Evolutionary conservation across 495 filamentous ascomycete species (phyloP), one percentile per base, ranked within the genome.

Genomic region (Lasiosphaeria ovina): DNA sequence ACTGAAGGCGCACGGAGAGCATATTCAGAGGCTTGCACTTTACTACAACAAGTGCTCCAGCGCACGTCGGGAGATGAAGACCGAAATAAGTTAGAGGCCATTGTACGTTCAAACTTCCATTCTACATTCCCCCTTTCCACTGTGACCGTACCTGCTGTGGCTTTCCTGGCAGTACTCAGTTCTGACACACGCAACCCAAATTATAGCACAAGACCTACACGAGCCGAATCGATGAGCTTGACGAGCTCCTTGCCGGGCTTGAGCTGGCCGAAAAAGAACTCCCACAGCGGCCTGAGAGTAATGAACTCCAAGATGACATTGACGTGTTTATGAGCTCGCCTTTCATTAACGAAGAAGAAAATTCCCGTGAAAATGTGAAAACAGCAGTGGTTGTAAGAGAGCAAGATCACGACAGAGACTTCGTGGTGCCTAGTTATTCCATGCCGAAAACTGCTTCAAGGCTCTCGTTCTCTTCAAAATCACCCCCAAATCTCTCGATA

Each of bases 1-100:
- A 89, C 93, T 64, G 91, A 94, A 70, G 92, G 92, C 32, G 94
- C 94, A 35, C 88, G 94, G 77, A 85, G 91, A 66, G 92, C 94
- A 32, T 98, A 98, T 69, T 81, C 79, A 16, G 95, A 98, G 75
- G 93, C 93, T 5, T 96, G 95, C 66, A 78, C 82, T 31, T 75
- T 98, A 63, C 76, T 98, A 33, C 87, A 91, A 64, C 82, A 91
- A 63, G 93, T 97, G n/a, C 89, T 98, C 84, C 70, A 83, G 35
- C 84, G 89, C 63, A 95, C 90, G 62, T 84, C 87, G 35, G 88
- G 84, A 6, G 87, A 90, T 35, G 89, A 93, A n/a, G 91, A 98
- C 70, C 87, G 83, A 69, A 78, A 82, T 57, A 97, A 97, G 73
- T 76, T 98, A 50, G 89, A 92, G 69, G 84, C 87, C 49, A 96